These are phyloP conservation scores for Zygoascus ofunaensis DNA, from an alignment of 805 yeast species.

Conservation along the genomic window DNA sequence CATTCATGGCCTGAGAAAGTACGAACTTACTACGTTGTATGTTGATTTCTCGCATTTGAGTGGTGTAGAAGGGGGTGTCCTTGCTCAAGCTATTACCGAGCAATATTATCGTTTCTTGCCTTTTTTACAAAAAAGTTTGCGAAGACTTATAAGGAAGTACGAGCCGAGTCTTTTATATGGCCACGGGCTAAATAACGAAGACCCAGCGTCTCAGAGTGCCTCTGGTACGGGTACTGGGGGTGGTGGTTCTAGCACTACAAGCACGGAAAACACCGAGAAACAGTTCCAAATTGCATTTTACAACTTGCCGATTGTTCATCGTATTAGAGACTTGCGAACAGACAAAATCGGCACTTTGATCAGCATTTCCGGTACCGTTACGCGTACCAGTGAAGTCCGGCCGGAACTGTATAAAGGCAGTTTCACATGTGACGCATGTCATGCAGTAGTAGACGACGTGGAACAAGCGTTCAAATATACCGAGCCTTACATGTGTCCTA, in stretches of 20 bases:
- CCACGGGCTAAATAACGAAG: constrained; percentile 24
- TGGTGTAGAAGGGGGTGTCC: constrained; percentile 50
- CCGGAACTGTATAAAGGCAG: constrained; percentile 86
- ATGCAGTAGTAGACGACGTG: constrained; percentile 74
- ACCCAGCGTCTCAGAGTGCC: constrained; percentile 25
- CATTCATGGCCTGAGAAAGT: constrained; percentile 67
- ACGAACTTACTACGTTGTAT: constrained; percentile 68
- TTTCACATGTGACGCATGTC: constrained; percentile 83
- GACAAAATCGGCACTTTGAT: constrained; percentile 79
- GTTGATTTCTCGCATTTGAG: constrained; percentile 76
- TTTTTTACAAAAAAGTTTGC: constrained; percentile 64
- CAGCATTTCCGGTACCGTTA: constrained; percentile 87
- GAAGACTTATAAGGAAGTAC: constrained; percentile 58
- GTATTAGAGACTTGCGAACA: constrained; percentile 85
- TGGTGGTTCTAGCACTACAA: constrained; percentile 18
- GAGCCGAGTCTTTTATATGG: constrained; percentile 57
- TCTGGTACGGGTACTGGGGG: constrained; percentile 30
- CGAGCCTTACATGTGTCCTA: constrained; percentile 88
- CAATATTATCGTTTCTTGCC: constrained; percentile 92
- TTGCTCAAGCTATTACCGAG: constrained; percentile 81
- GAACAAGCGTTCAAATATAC: constrained; percentile 92
- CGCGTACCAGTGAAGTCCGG: constrained; percentile 91
- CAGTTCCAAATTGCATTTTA: constrained; percentile 86
- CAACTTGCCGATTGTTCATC: constrained; percentile 69
- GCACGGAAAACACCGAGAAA: constrained; percentile 47